These are phyloP conservation scores for Suillus cothurnatus DNA, from an alignment of 768 basidiomycete species.

Conservation along the genomic window DNA sequence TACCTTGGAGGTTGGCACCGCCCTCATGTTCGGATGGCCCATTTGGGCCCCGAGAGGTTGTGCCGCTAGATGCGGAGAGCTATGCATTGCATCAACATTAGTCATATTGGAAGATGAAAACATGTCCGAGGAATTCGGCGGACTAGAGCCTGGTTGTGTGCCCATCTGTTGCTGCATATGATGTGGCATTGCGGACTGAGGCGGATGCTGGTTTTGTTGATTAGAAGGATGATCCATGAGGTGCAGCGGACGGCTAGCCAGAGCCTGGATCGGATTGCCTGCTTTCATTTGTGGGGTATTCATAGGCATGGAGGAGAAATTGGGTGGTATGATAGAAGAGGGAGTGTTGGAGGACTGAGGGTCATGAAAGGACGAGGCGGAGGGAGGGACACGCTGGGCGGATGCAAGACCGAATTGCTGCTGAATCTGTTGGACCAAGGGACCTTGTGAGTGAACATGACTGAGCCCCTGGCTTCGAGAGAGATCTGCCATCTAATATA, in stretches of 20 bases:
- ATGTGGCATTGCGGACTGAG: constrained; percentile 39
- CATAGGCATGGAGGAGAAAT: constrained; percentile 43
- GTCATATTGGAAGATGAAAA: constrained; percentile 50
- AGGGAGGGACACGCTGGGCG: constrained; percentile 39
- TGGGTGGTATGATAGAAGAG: constrained; percentile 36
- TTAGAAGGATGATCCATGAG: constrained; percentile 48
- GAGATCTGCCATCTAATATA: constrained; percentile 47
- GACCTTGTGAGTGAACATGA: constrained; percentile 39
- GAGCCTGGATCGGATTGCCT: constrained; percentile 24
- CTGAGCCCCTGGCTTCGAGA: constrained; percentile 43
- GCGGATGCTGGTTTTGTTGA: constrained; percentile 43
- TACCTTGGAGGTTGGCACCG: constrained; percentile 17
- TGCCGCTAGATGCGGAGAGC: constrained; percentile 45
- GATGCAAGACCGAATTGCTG: constrained; percentile 43
- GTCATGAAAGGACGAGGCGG: constrained; percentile 40
- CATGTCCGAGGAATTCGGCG: constrained; percentile 43
- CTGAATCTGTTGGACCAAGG: constrained; percentile 41
- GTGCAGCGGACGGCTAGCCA: constrained; percentile 46
- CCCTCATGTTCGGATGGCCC: constrained; percentile 24
- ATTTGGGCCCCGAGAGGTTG: constrained; percentile 25
- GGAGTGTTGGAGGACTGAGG: constrained; percentile 28
- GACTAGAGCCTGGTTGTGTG: constrained; percentile 40
- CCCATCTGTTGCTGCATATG: constrained; percentile 36
- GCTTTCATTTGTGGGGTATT: constrained; percentile 38
- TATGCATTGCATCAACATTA: constrained; percentile 46